A percentile compares a stretch with the other conserved stretches of the same genome.
Evolutionary conservation across 169 alveolate species (phyloP).

Genomic region (Theileria annulata): DNA sequence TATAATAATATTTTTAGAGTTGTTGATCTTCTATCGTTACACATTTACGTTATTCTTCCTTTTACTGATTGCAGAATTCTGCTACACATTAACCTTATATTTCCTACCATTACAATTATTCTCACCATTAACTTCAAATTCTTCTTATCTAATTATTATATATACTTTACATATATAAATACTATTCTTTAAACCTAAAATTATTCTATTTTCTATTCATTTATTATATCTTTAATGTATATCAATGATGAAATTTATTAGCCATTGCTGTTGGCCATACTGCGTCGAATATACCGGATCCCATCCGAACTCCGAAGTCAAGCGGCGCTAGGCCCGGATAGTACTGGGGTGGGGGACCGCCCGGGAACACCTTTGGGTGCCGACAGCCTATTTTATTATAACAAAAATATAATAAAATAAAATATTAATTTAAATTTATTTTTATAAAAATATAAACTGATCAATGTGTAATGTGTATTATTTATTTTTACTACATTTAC

Average conservation of each 20-base stretch:
- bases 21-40: not conserved
- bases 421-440: too few relatives aligned
- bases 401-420: not conserved
- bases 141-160: too few relatives aligned
- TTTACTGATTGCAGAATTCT: not conserved
- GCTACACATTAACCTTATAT: not conserved
- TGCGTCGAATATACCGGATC: slow-evolving; percentile 89
- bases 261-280: slow-evolving; percentile 86
- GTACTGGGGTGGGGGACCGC: slow-evolving; percentile 89
- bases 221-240: not conserved
- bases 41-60: not conserved
- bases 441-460: too few relatives aligned
- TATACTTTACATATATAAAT: too few relatives aligned
- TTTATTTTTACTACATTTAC: not conserved
- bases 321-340: slow-evolving; percentile 90
- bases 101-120: too few relatives aligned
- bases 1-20: too few relatives aligned
- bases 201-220: too few relatives aligned
- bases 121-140: too few relatives aligned
- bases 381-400: slow-evolving; percentile 56
- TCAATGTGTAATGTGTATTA: too few relatives aligned
- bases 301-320: slow-evolving; percentile 92
- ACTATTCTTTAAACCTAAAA: too few relatives aligned
- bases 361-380: slow-evolving; percentile 78
- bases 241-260: not conserved